Conservation (phyloP, 805 yeast genomes). For the Schwanniomyces occidentalis region DNA sequence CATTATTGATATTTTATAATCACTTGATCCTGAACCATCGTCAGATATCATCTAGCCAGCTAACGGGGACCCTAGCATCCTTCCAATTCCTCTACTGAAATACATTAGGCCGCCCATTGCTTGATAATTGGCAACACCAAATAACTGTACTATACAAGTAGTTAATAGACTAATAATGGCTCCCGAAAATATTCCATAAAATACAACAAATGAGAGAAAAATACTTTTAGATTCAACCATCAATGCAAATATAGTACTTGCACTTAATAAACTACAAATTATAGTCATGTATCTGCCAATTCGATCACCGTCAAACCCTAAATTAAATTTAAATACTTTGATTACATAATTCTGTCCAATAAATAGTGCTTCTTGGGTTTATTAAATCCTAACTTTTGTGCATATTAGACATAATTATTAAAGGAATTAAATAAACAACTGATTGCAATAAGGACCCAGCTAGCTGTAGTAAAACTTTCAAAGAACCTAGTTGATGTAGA, state of each 20-base stretch:
- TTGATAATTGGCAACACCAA: constrained; percentile 32
- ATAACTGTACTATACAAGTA: constrained; percentile 30
- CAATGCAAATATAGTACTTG: constrained; percentile 17
- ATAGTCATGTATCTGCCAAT: constrained; percentile 20
- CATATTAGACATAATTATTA: constrained; percentile 36
- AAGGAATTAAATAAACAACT: constrained; percentile 35
- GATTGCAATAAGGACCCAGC: constrained; percentile 28
- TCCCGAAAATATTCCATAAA: constrained; percentile 36
- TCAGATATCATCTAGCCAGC: too few species aligned
- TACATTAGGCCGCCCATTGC: constrained; percentile 34
- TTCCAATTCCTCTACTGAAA: constrained; percentile 33
- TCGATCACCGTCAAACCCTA: constrained; percentile 18
- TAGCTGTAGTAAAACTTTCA: constrained; percentile 16
- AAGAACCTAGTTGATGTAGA: constrained; percentile 16
- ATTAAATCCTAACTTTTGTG: constrained; percentile 28
- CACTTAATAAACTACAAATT: constrained; percentile 17
- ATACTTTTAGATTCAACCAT: constrained; percentile 21
- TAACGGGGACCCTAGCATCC: constrained; percentile 32
- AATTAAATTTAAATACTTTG: constrained; percentile 15
- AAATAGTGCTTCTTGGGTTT: constrained; percentile 30
- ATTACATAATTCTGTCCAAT: constrained; percentile 35
- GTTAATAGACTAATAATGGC: constrained; percentile 32
- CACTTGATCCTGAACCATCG: too few species aligned
- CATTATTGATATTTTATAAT: too few species aligned
- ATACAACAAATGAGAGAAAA: constrained; percentile 29